Conservation (phyloP, 129 eudicot genomes). For the Escallonia rubra region DNA sequence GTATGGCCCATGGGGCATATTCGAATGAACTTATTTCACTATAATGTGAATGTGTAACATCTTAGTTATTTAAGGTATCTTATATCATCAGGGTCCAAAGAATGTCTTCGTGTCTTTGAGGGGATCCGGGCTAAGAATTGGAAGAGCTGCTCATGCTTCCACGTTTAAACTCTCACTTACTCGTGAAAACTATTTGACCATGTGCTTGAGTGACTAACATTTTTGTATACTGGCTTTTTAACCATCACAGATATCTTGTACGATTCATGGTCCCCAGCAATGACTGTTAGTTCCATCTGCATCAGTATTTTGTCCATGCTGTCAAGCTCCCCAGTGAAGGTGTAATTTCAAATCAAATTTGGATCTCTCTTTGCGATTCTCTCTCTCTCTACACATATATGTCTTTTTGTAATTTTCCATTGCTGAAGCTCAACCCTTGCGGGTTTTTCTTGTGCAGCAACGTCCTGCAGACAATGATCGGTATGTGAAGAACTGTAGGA, state of each 20-base stretch:
- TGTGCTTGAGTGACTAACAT: not conserved
- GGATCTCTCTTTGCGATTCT: too few species aligned
- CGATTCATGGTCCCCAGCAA: slow-evolving; percentile 90
- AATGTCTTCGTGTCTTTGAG: too few species aligned
- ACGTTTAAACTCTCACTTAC: too few species aligned
- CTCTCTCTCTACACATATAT: too few species aligned
- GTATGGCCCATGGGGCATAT: too few species aligned
- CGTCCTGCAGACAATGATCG: slow-evolving; percentile 89
- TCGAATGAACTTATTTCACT: too few species aligned
- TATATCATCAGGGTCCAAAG: too few species aligned
- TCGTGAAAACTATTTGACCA: not conserved
- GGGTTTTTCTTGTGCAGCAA: slow-evolving; percentile 42
- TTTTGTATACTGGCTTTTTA: not conserved
- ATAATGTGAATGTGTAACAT: too few species aligned
- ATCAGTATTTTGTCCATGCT: slow-evolving; percentile 80
- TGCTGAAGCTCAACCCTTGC: not conserved
- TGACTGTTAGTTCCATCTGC: slow-evolving; percentile 81
- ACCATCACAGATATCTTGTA: slow-evolving; percentile 63
- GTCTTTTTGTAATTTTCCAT: too few species aligned
- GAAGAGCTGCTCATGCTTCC: too few species aligned
- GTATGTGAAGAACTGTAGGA: slow-evolving; percentile 87
- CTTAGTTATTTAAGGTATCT: too few species aligned
- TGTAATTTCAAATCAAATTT: slow-evolving; percentile 5
- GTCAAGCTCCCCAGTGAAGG: slow-evolving; percentile 75
- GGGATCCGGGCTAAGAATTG: too few species aligned